Percentiles rank a stretch among this genome's conserved stretches.
Conservation (phyloP, 2,329 filamentous ascomycete genomes). For the Phialophora verrucosa region DNA sequence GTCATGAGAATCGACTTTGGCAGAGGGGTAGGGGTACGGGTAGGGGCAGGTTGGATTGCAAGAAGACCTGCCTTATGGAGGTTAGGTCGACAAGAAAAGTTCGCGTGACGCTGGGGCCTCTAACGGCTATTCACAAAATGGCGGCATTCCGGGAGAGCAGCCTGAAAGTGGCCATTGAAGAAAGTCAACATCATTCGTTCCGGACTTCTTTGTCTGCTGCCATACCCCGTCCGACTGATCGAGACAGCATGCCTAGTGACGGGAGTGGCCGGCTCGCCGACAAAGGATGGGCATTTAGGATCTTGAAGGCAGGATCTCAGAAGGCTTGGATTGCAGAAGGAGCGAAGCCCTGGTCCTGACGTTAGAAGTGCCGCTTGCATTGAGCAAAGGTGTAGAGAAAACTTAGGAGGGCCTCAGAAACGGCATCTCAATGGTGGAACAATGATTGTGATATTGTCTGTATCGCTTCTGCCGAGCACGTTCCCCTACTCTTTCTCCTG, state of each 20-base stretch:
- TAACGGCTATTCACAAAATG: not conserved
- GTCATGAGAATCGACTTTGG: too few relatives aligned
- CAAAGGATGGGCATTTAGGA: not conserved
- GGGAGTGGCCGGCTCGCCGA: not conserved
- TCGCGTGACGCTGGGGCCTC: too few relatives aligned
- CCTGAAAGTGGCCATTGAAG: not conserved
- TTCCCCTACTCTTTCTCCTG: not conserved
- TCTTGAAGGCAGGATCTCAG: not conserved
- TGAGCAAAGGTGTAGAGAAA: not conserved
- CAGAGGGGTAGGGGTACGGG: too few relatives aligned
- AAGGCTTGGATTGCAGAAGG: not conserved
- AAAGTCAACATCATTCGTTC: not conserved
- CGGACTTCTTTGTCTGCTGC: not conserved
- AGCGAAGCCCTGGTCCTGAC: too few relatives aligned
- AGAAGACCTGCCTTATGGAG: not conserved
- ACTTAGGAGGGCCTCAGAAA: not conserved
- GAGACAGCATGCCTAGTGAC: not conserved
- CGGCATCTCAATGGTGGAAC: not conserved
- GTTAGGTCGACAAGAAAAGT: not conserved
- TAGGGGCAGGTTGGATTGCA: not conserved
- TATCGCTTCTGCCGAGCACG: not conserved
- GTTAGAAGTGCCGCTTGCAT: not conserved
- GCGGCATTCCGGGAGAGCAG: not conserved
- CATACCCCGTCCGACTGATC: not conserved
- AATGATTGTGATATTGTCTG: not conserved